Conservation (phyloP, 352 stramenopile genomes). For the Pilasporangium apinafurcum region DNA sequence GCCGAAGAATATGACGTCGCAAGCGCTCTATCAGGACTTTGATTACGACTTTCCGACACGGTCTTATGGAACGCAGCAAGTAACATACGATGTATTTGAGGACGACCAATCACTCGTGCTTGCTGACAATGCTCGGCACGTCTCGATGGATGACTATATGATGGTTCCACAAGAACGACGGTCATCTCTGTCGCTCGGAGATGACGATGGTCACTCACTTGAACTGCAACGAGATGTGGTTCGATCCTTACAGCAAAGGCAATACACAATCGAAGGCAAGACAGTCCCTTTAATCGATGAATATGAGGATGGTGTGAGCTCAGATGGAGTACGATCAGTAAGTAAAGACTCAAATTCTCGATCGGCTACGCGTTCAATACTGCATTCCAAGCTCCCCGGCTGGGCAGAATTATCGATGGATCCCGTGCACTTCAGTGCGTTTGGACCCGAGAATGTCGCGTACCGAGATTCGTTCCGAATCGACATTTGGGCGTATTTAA, state of each 20-base stretch:
- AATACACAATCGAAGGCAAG: too few species aligned
- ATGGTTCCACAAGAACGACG: background rate
- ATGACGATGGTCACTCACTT: conserved; percentile 7
- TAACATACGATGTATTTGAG: conserved; percentile 8
- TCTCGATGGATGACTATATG: background rate
- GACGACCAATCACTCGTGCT: conserved; percentile 4
- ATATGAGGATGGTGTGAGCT: too few species aligned
- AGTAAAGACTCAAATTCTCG: too few species aligned
- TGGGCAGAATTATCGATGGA: conserved; percentile 16
- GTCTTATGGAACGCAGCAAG: background rate
- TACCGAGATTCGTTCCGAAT: conserved; percentile 44
- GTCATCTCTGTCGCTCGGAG: background rate
- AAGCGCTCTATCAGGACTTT: conserved; percentile 4
- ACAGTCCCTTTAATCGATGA: too few species aligned
- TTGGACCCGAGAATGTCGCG: conserved; percentile 33
- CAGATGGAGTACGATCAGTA: too few species aligned
- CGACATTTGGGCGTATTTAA: conserved; percentile 66
- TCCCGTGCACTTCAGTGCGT: conserved; percentile 52
- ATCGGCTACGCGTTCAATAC: too few species aligned
- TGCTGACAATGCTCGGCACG: too few species aligned
- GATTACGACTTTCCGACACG: conserved; percentile 5
- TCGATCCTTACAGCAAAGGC: conserved; percentile 27
- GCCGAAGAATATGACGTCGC: background rate
- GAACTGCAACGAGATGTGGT: conserved; percentile 32
- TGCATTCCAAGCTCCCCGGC: background rate